Evolutionary conservation across 371 early-diverging fungal genomes (phyloP).

Genomic region (Apophysomyces sp.): DNA sequence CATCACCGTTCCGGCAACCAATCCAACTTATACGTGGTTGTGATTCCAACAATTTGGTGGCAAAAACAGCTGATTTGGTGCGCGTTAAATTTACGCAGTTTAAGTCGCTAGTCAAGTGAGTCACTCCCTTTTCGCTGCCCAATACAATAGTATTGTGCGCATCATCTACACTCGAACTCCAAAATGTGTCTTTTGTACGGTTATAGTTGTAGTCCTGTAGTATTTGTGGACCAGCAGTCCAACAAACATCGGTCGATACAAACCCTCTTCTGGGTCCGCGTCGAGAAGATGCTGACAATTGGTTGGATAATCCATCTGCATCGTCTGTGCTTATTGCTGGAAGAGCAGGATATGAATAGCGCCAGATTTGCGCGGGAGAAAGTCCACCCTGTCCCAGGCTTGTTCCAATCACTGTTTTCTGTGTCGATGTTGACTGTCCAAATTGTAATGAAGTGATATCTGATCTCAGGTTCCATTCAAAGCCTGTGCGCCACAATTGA

Average conservation of each 20-base stretch:
- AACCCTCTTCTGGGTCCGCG: not conserved
- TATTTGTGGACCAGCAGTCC: not conserved
- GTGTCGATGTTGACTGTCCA: not conserved
- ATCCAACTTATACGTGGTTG: constrained; percentile 12
- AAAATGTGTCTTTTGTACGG: constrained; percentile 21
- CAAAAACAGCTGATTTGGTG: constrained; percentile 17
- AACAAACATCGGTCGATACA: not conserved
- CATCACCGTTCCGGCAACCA: constrained; percentile 24
- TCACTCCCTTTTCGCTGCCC: constrained; percentile 23
- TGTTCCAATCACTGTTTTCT: constrained; percentile 5
- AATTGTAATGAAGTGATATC: constrained; percentile 7
- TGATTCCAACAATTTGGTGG: not conserved
- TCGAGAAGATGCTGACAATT: not conserved
- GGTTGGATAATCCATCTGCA: not conserved
- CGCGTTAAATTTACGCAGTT: not conserved
- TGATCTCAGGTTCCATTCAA: not conserved
- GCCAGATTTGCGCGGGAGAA: not conserved
- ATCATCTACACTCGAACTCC: constrained; percentile 12
- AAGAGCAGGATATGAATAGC: not conserved
- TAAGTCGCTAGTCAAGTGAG: constrained; percentile 8
- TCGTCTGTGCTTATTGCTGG: not conserved
- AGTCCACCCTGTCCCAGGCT: not conserved
- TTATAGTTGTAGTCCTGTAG: not conserved
- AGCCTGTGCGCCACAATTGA: constrained; percentile 16
- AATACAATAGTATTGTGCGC: not conserved